These are phyloP conservation scores for Brettanomyces anomalus DNA, from an alignment of 805 yeast genomes.

Conservation along the genomic window DNA sequence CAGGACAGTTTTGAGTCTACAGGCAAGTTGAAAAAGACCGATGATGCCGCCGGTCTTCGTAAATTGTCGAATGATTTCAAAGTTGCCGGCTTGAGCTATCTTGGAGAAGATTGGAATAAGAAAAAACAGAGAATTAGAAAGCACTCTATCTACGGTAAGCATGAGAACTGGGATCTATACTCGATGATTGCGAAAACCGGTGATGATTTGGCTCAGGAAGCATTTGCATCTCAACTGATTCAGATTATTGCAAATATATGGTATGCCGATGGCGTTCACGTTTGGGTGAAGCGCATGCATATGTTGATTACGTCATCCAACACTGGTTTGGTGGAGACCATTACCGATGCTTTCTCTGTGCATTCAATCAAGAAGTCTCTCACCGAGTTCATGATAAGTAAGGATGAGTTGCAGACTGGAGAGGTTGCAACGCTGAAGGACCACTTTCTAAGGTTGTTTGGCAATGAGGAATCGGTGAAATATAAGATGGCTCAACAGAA, in stretches of 20 bases:
- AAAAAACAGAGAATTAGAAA: constrained; percentile 75
- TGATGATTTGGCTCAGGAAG: constrained; percentile 91
- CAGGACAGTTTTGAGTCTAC: constrained; percentile 53
- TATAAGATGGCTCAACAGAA: constrained; percentile 74
- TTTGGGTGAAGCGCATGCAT: constrained; percentile 92
- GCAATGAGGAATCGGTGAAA: constrained; percentile 43
- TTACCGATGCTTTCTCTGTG: constrained; percentile 86
- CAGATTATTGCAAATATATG: constrained; percentile 81
- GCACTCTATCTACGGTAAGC: constrained; percentile 73
- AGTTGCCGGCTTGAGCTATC: constrained; percentile 61
- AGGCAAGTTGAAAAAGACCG: constrained; percentile 39
- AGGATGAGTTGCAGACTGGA: constrained; percentile 64
- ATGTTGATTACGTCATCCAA: constrained; percentile 85
- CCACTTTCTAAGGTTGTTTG: constrained; percentile 72
- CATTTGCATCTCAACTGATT: constrained; percentile 93
- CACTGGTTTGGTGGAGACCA: constrained; percentile 91
- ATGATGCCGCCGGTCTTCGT: constrained; percentile 81
- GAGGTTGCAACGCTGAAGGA: constrained; percentile 65
- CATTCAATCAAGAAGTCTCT: constrained; percentile 92
- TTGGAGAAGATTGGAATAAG: constrained; percentile 90
- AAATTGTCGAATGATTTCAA: constrained; percentile 88
- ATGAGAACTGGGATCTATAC: constrained; percentile 88
- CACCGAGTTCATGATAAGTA: constrained; percentile 61
- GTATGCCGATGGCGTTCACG: constrained; percentile 58
- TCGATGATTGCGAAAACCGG: constrained; percentile 97